Conservation (phyloP, 345 rosid genomes). For the Psidium friedrichsthalianum region DNA sequence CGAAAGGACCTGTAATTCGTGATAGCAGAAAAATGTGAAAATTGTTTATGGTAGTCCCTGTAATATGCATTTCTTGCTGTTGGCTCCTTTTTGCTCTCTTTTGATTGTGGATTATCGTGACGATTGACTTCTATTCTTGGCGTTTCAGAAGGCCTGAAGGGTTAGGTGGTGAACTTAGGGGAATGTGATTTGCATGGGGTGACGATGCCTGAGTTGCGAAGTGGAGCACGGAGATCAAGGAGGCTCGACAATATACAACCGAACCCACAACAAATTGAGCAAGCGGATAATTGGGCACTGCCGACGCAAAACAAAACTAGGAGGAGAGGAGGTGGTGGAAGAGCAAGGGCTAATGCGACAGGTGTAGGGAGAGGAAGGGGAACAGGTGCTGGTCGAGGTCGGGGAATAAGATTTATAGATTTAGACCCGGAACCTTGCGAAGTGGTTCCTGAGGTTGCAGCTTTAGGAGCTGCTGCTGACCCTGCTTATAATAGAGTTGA, state of each 20-base stretch:
- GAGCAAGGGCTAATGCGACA: conserved; percentile 87
- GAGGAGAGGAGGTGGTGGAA: conserved; percentile 69
- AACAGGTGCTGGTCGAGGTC: conserved; percentile 77
- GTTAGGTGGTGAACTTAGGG: conserved; percentile 15
- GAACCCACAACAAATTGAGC: conserved; percentile 53
- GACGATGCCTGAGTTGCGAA: conserved; percentile 97
- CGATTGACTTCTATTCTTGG: neutral
- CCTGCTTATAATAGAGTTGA: conserved; percentile 58
- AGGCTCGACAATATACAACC: conserved; percentile 83
- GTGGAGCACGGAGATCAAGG: conserved; percentile 92
- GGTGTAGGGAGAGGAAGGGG: conserved; percentile 80
- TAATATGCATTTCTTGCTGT: neutral
- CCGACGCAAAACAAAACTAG: conserved; percentile 74
- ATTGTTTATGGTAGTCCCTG: neutral
- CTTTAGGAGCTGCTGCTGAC: conserved; percentile 53
- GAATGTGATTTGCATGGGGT: conserved; percentile 81
- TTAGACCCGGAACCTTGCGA: conserved; percentile 82
- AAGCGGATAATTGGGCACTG: conserved; percentile 50
- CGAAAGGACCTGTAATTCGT: neutral
- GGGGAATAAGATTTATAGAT: conserved; percentile 75
- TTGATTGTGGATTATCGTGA: neutral
- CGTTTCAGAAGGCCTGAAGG: conserved; percentile 15
- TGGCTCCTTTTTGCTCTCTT: neutral
- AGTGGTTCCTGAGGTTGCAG: conserved; percentile 51
- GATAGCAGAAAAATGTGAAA: neutral